Base-by-base conservation (phyloP, 306 rosid genomes). In the Sindora glabra region DNA sequence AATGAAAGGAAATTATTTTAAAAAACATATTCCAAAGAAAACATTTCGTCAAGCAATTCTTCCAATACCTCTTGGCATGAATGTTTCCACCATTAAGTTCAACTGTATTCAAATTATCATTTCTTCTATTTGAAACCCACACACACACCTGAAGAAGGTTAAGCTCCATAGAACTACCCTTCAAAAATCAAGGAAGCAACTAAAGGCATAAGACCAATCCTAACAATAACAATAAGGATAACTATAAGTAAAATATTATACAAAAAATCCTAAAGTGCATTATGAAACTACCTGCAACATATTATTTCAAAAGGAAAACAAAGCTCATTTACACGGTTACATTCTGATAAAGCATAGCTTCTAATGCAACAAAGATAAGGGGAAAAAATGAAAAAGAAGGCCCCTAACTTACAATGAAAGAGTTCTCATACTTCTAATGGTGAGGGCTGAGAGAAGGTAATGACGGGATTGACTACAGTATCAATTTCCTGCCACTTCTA, bases 401-500 rank as follows among this genome's bases (percentile, higher is more conserved):
- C 21, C n/a, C n/a, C 55, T 49, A 56, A 72, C 41, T 39, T 21
- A 8, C 16, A 68, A 44, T 1, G 15, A 15, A 29, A 22, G 51
- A 61, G 29, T 42, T 48, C 56, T n/a, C 62, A 10, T 71, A 10
- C 34, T 63, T 77, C n/a, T 65, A 84, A 38, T 83, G 87, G 63
- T 76, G 87, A 26, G 83, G 82, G 54, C 83, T 81, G 62, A 89
- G 97, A 67, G 95, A 86, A 38, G 97, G 95, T 61, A 86, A 89
- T 2, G 95, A 83, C n/a, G 97, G 91, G 62, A 86, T 86, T 24
- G 95, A 86, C 37, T 81, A 92, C 37, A 86, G 56, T 46, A 86
- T 86, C 78, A 89, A 57, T 72, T 83, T 89, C 86, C 97, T 85
- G 56, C 97, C 87, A 15, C 82, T 72, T 68, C 85, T 68, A 44